Base-by-base conservation (phyloP, 257 asterid species). In the Capsicum baccatum region DNA sequence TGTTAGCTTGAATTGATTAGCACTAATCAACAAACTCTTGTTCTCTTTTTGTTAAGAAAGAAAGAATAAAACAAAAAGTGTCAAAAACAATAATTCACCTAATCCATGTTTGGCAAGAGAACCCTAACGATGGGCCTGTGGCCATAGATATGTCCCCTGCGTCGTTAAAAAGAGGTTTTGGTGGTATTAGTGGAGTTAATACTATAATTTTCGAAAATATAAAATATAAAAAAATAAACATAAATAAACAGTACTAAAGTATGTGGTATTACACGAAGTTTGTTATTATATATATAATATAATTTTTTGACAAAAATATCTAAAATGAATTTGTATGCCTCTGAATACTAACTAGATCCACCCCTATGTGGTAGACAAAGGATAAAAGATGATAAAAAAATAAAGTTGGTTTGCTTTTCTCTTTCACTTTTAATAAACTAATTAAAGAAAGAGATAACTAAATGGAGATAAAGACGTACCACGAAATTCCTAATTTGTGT, bases 1-100 rank as follows among this genome's bases (percentile, higher is more conserved):
- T 47, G 15, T 26, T 50, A 21, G 70, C 57, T 21, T 4, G 74
- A 83, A 86, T 83, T 83, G 86, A 83, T 67, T 26, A 39, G 81
- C 88, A 85, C 85, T 85, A 81, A 55, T 62, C 52, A 10, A 59
- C 35, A 69, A 55, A 39, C 58, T 74, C 80, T 83, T 83, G 42
- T 71, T 69, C 81, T 50, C 80, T 73, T 73, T 70, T 71, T 44
- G 35, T 64, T 47, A 47, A 71, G 39, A 71, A 71, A 6, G 26
- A 50, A 48, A 74, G 62, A 50, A 50, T 74, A 74, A 50, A 52
- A 44, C 47, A 74, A 74, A 74, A 74, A 80, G 84, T 73, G 87
- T 71, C 83, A 71, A 83, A 71, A 73, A 15, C 62, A 74, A 64
- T 62, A 82, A 86, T 80, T 71, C 39, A 33, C 84, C 80, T 14